Percentiles rank a stretch among this genome's conserved stretches.
These are phyloP conservation scores for Hymenoscyphus occultus DNA, from an alignment of 2,329 filamentous ascomycete genomes.

Conservation along the genomic window DNA sequence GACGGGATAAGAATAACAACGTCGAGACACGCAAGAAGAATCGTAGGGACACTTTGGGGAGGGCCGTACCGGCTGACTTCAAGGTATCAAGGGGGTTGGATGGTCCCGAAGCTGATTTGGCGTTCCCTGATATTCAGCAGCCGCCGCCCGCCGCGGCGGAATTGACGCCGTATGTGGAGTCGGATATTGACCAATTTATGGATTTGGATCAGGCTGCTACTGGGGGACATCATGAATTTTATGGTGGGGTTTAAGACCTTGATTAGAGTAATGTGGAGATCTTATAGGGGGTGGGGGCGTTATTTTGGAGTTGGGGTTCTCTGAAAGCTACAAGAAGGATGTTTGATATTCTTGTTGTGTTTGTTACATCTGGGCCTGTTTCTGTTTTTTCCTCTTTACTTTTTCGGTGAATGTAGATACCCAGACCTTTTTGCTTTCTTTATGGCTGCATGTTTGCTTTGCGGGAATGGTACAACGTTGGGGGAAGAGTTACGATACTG, in stretches of 20 bases:
- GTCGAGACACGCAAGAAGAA: constrained; percentile 34
- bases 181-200: constrained; percentile 22
- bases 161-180: constrained; percentile 13
- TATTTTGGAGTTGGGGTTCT: background rate
- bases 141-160: background rate
- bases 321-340: background rate
- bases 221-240: constrained; percentile 6
- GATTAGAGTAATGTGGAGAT: background rate
- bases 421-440: too few species aligned
- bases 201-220: constrained; percentile 16
- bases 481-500: too few species aligned
- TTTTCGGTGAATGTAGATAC: too few species aligned
- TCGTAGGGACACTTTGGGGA: constrained; percentile 35
- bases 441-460: too few species aligned
- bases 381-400: too few species aligned
- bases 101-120: constrained; percentile 30
- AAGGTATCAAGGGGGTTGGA: constrained; percentile 37
- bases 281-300: background rate
- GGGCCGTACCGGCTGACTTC: constrained; percentile 36
- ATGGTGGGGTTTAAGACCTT: background rate
- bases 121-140: constrained; percentile 30
- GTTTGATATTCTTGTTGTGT: background rate
- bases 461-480: too few species aligned
- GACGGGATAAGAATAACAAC: constrained; percentile 40
- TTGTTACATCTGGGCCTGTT: background rate